Evolutionary conservation across 495 filamentous ascomycete species (phyloP), one percentile per base, ranked within the genome.

Genomic region (Xylaria scruposa): DNA sequence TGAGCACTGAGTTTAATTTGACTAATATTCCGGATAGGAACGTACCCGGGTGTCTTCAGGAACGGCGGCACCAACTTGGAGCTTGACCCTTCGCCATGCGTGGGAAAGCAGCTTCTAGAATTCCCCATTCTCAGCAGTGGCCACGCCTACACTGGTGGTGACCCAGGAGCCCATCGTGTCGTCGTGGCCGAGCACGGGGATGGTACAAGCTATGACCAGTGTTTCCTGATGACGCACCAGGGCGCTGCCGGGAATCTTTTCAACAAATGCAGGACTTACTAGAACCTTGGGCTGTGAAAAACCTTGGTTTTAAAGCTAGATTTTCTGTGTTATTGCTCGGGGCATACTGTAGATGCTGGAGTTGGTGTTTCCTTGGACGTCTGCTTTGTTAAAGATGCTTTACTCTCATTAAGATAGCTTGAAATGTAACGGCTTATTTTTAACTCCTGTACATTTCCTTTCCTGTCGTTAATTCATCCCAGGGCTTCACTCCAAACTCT

Each of bases 161-260:
- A 15, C 19, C 46, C 46, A 49, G 19, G 3, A 49, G 17, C 17
- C 19, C 46, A 49, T 49, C 46, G 46, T 49, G 46, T 49, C 46
- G 46, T 49, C 17, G 19, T 49, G 19, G 46, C 46, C 46, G 46
- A 19, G 5, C 36, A 38, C 36, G 36, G 46, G 3, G 46, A n/a
- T n/a, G 19, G 46, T 49, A 49, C 46, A 49, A n/a, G 17, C 46
- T 49, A n/a, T n/a, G 19, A n/a, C 19, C 46, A 49, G 19, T 49
- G 46, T 49, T 49, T 49, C 46, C 46, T 49, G 46, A 49, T 49
- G 46, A 49, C 46, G 46, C 46, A 49, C 46, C 46, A 49, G 46
- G 46, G 46, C 46, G 46, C 46, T 49, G 15, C 46, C 46, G 46
- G 46, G 19, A 49, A 49, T 49, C 46, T 49, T n/a, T 49, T 49